Evolutionary conservation across 192 early-diverging fungal genomes (phyloP), one percentile per base, ranked within the genome.

Genomic region (Linnemannia exigua): DNA sequence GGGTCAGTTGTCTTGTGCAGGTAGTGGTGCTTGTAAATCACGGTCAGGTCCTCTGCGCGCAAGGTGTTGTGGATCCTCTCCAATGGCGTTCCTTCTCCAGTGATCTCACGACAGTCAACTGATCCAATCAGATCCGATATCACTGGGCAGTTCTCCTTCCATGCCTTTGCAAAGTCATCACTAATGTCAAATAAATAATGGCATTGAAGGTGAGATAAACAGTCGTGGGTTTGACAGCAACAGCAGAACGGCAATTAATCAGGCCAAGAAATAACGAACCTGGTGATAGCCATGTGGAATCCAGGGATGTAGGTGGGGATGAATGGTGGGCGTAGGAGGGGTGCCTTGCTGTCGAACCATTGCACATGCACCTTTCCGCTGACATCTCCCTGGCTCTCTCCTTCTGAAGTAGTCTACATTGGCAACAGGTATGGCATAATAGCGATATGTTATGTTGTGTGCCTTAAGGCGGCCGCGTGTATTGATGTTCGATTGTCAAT

Each of bases 251-350:
- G 17, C 33, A 47, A 52, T 48, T 66, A 28, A 28, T 44, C 28
- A n/a, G 19, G 5, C 35, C 0, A 76, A 67, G 1, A 44, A 7
- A 33, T 20, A 74, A 63, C 58, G 25, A 33, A 86, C 84, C 84
- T 86, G 37, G 78, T 67, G 44, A 86, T 25, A 3, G 77, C 78
- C 33, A 86, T 16, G 41, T 86, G 84, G 61, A 86, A 74, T 35
- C 84, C 84, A 12, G 84, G 84, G 31, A 80, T 70, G 31, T 77
- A 86, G 4, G 84, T 77, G 0, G 84, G 78, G 2, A 78, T 80
- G 16, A 86, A 86, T 20, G 84, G 84, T 38, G 84, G 84, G n/a
- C 84, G 77, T 16, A 86, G 75, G 16, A 86, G 77, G 33, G 84
- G 75, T 8, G 78, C 84, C 38, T 72, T 67, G 70, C 20, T 72